Percentiles rank a stretch among this genome's conserved stretches.
Conservation (phyloP, 495 filamentous ascomycete species). For the Sporormia fimetaria region DNA sequence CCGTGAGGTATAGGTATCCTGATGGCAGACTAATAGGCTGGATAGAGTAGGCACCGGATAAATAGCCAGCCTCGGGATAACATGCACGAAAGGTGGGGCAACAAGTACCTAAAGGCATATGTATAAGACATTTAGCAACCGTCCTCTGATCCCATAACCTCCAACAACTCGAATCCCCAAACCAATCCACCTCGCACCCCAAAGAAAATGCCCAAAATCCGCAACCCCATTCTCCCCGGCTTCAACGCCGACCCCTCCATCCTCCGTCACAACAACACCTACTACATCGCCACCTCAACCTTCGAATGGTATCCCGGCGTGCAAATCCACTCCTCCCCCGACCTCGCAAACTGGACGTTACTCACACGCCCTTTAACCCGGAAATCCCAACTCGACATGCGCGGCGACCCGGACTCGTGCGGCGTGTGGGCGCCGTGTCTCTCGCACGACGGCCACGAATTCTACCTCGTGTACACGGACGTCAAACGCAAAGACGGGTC, state of each 20-base stretch:
- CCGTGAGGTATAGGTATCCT: no score
- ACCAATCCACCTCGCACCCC: no score
- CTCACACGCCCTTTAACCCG: conserved; percentile 28
- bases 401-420: conserved; percentile 38
- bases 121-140: no score
- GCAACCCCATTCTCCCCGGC: conserved; percentile 53
- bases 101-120: no score
- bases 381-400: conserved; percentile 33
- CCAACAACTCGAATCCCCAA: no score
- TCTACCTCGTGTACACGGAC: conserved; percentile 35
- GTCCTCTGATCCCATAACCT: no score
- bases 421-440: conserved; percentile 55
- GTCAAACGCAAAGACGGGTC: conserved; percentile 47
- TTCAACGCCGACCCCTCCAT: conserved; percentile 55
- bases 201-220: conserved; percentile 21
- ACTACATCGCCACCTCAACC: conserved; percentile 52
- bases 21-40: no score
- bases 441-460: conserved; percentile 45
- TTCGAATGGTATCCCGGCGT: conserved; percentile 50
- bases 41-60: no score
- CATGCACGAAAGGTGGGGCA: no score
- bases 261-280: conserved; percentile 44
- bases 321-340: conserved; percentile 42
- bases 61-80: no score
- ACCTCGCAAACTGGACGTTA: conserved; percentile 43